phyloP scores from a whole-genome alignment of 2,329 filamentous ascomycete species.

The Xylaria polymorpha region DNA sequence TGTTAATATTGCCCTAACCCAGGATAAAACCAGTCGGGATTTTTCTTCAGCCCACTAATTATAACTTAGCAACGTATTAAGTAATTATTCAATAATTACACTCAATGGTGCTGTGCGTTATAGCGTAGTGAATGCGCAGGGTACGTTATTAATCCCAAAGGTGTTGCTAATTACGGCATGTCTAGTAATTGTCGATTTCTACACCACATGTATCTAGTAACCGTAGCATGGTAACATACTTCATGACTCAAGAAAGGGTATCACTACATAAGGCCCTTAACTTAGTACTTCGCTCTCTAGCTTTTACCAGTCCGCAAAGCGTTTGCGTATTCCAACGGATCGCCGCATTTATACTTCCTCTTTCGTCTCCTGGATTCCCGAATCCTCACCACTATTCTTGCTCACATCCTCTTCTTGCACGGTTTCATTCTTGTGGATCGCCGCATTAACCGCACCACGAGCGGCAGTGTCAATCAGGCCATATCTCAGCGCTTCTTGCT shows the following conservation, averaged over 20 bases:
- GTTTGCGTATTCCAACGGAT: not conserved
- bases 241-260: not conserved
- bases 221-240: not conserved
- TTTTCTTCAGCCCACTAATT: no score
- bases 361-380: conserved; percentile 39
- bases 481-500: conserved; percentile 58
- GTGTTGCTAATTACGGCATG: not conserved
- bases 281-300: not conserved
- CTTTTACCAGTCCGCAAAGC: not conserved
- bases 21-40: no score
- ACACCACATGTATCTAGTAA: not conserved
- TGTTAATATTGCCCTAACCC: no score
- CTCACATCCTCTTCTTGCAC: conserved; percentile 39
- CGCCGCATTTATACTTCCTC: conserved; percentile 15
- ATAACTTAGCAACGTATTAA: no score
- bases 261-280: not conserved
- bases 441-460: conserved; percentile 23
- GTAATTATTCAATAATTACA: no score
- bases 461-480: conserved; percentile 49
- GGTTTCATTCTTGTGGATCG: conserved; percentile 1
- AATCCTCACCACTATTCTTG: conserved; percentile 44
- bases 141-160: not conserved
- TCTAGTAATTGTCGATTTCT: not conserved
- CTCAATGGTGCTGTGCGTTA: no score
- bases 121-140: not conserved